Evolutionary conservation across 2,329 filamentous ascomycete species (phyloP).

Genomic region (Basipetospora chlamydospora): DNA sequence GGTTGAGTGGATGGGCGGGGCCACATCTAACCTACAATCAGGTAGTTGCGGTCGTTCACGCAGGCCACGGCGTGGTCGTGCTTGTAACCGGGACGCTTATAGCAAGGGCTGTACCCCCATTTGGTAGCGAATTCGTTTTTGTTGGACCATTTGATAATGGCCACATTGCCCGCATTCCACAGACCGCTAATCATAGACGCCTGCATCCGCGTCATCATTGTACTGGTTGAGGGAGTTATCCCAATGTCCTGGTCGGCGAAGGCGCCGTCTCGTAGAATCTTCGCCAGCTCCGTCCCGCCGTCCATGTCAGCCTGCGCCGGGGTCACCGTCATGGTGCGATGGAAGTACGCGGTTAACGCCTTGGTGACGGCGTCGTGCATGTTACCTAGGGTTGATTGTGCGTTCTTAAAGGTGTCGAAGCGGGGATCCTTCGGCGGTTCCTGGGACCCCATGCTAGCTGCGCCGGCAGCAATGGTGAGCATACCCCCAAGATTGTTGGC

Average conservation of each 20-base stretch:
- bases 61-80: not conserved
- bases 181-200: not conserved
- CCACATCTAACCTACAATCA: not conserved
- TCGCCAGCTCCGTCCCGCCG: constrained; percentile 3
- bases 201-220: not conserved
- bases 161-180: not conserved
- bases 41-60: not conserved
- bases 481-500: not conserved
- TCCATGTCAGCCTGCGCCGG: constrained; percentile 1
- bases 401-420: constrained; percentile 3
- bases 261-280: not conserved
- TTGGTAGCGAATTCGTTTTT: not conserved
- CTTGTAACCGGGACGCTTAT: not conserved
- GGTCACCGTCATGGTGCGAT: not conserved
- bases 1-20: not conserved
- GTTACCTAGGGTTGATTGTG: constrained; percentile 1
- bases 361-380: not conserved
- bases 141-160: not conserved
- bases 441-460: not conserved
- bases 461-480: not conserved
- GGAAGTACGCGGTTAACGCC: not conserved
- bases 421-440: not conserved
- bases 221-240: not conserved
- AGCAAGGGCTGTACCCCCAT: not conserved
- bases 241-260: constrained; percentile 6